Conservation (phyloP, 495 filamentous ascomycete species). For the Darksidea phi region DNA sequence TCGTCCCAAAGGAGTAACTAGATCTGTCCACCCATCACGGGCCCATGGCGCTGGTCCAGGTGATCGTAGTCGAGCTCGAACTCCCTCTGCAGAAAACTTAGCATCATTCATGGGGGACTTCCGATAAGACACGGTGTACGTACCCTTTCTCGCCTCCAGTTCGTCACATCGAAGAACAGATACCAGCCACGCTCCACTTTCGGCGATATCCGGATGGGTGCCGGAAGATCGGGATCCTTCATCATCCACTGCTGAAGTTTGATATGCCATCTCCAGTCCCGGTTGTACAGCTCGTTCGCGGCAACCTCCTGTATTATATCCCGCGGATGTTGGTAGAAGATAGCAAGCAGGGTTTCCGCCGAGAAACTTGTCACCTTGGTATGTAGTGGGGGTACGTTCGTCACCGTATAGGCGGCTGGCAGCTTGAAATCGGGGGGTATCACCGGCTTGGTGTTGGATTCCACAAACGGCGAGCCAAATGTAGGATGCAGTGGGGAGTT, state of each 20-base stretch:
- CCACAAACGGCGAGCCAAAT: conserved; percentile 69
- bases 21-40: neutral
- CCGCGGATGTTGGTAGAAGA: conserved; percentile 86
- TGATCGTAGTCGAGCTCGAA: conserved; percentile 78
- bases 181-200: conserved; percentile 83
- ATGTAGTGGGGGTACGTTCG: conserved; percentile 77
- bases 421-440: conserved; percentile 71
- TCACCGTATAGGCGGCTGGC: conserved; percentile 82
- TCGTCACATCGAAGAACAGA: conserved; percentile 79
- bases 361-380: conserved; percentile 78
- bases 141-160: conserved; percentile 82
- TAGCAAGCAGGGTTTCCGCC: conserved; percentile 89
- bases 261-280: conserved; percentile 94
- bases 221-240: conserved; percentile 72
- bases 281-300: conserved; percentile 71
- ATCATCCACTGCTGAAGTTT: conserved; percentile 85
- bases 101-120: conserved; percentile 6
- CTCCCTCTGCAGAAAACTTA: conserved; percentile 58
- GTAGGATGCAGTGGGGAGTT: conserved; percentile 62
- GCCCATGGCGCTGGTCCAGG: conserved; percentile 61
- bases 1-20: neutral
- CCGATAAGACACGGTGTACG: conserved; percentile 38
- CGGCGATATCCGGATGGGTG: conserved; percentile 63
- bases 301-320: conserved; percentile 84
- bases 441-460: conserved; percentile 59